Evolutionary conservation across 306 rosid species (phyloP), one percentile per base, ranked within the genome.

Genomic region (Vigna nakashimae): DNA sequence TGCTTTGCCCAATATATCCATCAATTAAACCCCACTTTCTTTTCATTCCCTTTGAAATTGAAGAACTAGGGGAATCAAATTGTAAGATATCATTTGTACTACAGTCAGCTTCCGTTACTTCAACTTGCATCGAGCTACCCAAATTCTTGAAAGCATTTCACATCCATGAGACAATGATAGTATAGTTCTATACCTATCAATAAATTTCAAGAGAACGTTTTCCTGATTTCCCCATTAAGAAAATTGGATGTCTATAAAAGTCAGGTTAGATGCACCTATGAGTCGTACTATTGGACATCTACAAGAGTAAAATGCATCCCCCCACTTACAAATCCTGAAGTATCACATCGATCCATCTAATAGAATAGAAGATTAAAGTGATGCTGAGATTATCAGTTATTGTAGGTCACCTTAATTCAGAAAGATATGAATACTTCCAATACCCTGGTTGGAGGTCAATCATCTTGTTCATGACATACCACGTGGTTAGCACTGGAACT

Each of bases 311-410:
- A 80, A 80, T 74, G 83, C 90, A 76, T 17, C 96, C 97, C 85
- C 85, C 98, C 99, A 15, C 99, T 92, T 48, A 95, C 99, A 87
- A 95, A 95, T 75, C 98, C 99, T 0, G 99, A 95, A 20, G 99
- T 95, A 86, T 95, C 99, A 2, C 88, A 85, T 4, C 97, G 89
- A 82, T 95, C 99, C 99, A 95, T 95, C 76, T 76, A 50, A 65
- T 59, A 60, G 43, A 74, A 74, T 83, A 76, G 82, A 70, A 75
- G 66, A 81, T 74, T 81, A 73, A 85, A 59, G 65, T 16, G 43
- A 57, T 42, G 53, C 67, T 79, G 75, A 73, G 76, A 80, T 78
- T 83, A 67, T 88, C 86, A 84, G 63, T 34, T 36, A 80, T 38
- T 81, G 74, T 57, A 50, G 75, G 77, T 40, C 52, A 79, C 71